These are phyloP conservation scores for Globisporangium barbulae DNA, from an alignment of 352 stramenopile species.

Conservation along the genomic window DNA sequence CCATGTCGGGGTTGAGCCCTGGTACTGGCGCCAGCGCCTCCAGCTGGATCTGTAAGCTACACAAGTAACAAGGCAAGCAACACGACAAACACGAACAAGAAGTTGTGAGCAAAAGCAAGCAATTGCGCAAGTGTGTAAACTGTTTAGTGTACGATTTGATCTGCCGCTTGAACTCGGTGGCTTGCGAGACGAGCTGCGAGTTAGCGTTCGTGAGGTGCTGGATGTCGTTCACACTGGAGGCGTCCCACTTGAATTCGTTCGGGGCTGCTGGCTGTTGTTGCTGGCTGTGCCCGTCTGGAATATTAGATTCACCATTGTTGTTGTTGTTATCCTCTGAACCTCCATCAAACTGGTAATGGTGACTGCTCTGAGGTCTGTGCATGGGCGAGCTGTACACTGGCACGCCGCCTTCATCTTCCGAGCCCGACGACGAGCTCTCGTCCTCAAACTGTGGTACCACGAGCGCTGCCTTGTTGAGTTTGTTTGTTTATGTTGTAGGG, in stretches of 20 bases:
- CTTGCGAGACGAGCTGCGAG: slow-evolving; percentile 34
- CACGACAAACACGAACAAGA: neutral
- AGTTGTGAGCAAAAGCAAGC: neutral
- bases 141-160: slow-evolving; percentile 40
- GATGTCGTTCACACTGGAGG: slow-evolving; percentile 34
- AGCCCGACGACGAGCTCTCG: slow-evolving; percentile 40
- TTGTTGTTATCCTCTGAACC: slow-evolving; percentile 22
- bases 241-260: slow-evolving; percentile 43
- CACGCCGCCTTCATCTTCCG: slow-evolving; percentile 20
- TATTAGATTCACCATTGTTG: neutral
- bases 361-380: slow-evolving; percentile 3
- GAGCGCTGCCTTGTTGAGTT: slow-evolving; percentile 27
- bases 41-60: slow-evolving; percentile 63
- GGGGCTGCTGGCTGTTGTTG: slow-evolving; percentile 15
- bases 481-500: too few relatives aligned
- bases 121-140: neutral
- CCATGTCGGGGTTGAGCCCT: slow-evolving; percentile 41
- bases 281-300: too few relatives aligned
- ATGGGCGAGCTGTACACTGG: slow-evolving; percentile 7
- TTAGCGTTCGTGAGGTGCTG: slow-evolving; percentile 69
- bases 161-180: slow-evolving; percentile 50
- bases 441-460: slow-evolving; percentile 71
- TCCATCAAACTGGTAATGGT: slow-evolving; percentile 18
- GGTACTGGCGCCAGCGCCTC: slow-evolving; percentile 65
- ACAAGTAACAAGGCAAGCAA: neutral